A percentile compares a stretch with the other conserved stretches of the same genome.
Evolutionary conservation across 73 alveolate genomes (phyloP).

Genomic region (Paramecium octaurelia): DNA sequence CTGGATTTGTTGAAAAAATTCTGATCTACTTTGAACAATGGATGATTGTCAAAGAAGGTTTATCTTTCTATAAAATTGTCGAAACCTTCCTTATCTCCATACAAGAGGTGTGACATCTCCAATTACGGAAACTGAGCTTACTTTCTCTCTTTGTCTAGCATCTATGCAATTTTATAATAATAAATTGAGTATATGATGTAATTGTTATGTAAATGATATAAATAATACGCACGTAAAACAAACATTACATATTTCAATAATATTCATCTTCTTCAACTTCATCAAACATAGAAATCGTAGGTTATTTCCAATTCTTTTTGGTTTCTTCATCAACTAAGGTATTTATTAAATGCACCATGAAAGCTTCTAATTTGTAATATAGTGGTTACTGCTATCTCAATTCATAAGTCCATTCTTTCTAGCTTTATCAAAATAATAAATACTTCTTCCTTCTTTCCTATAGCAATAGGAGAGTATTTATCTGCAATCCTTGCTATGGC

Average conservation of each 20-base stretch:
- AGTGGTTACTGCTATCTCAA: not conserved
- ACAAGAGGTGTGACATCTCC: not conserved
- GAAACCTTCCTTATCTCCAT: not conserved
- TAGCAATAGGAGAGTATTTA: conserved; percentile 2
- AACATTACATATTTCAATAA: not conserved
- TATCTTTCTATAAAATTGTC: not conserved
- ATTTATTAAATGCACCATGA: not conserved
- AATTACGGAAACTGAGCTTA: not conserved
- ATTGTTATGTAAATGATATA: not conserved
- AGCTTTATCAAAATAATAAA: not conserved
- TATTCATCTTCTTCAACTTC: conserved; percentile 32
- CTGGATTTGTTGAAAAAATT: not conserved
- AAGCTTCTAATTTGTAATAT: conserved; percentile 20
- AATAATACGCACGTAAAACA: not conserved
- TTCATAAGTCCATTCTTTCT: not conserved
- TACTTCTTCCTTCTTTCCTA: conserved; percentile 28
- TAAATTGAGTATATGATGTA: not conserved
- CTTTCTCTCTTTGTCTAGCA: not conserved
- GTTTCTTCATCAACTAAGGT: conserved; percentile 43
- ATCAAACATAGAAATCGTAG: conserved; percentile 37
- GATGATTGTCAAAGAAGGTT: not conserved
- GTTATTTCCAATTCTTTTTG: conserved; percentile 22
- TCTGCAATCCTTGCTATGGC: conserved; percentile 42
- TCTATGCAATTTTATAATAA: not conserved
- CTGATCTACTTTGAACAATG: not conserved